A percentile compares a stretch with the other conserved stretches of the same genome.
phyloP scores from a whole-genome alignment of 2,329 filamentous ascomycete species.

The Mollisiaceae sp. region DNA sequence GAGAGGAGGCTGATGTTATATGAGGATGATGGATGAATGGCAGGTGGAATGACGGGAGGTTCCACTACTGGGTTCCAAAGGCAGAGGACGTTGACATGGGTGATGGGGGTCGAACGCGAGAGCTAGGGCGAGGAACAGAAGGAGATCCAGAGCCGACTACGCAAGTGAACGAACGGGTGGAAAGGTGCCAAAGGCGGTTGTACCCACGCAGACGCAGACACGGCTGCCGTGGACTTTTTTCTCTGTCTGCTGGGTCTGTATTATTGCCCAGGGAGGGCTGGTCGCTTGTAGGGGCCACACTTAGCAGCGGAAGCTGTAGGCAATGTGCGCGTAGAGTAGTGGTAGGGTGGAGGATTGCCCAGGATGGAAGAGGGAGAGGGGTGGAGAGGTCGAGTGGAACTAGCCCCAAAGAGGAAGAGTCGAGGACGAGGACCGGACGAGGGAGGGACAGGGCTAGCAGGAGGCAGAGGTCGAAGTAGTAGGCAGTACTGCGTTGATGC shows the following conservation, averaged over 20 bases:
- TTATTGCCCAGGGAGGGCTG: constrained; percentile 13
- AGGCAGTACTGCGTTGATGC: neutral
- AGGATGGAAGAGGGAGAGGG: constrained; percentile 5
- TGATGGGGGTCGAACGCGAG: constrained; percentile 2
- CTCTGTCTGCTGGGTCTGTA: constrained; percentile 15
- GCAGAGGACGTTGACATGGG: constrained; percentile 29
- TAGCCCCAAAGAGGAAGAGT: neutral
- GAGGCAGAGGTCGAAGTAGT: neutral
- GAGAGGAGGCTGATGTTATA: constrained; percentile 38
- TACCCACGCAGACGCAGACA: constrained; percentile 18
- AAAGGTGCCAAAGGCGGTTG: neutral
- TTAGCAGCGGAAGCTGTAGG: neutral
- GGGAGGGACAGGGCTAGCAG: neutral
- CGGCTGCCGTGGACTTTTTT: constrained; percentile 12
- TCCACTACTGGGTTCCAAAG: constrained; percentile 28
- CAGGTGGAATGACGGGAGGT: constrained; percentile 32
- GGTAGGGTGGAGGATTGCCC: neutral
- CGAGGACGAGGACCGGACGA: neutral
- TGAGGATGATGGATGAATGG: constrained; percentile 26
- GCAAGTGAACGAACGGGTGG: constrained; percentile 13
- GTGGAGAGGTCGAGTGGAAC: neutral
- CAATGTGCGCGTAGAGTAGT: too few species aligned
- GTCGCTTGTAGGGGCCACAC: constrained; percentile 2
- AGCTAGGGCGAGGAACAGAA: neutral
- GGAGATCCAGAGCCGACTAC: constrained; percentile 18